Conservation (phyloP, 2,329 filamentous ascomycete species). For the Uncinocarpus reesii region DNA sequence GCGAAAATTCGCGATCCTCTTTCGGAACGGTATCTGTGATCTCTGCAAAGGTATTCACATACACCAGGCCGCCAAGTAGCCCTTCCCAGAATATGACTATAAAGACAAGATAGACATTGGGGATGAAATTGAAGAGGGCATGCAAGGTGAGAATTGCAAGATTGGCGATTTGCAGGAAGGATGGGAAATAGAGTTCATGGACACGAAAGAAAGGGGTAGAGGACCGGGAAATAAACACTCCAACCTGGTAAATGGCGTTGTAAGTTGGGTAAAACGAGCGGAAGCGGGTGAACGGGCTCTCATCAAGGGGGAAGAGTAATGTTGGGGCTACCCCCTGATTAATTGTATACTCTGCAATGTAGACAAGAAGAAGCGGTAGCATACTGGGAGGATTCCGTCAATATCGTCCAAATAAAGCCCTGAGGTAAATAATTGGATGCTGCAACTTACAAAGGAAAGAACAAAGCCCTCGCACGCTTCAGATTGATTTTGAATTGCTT, state of each 20-base stretch:
- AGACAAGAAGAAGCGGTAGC: constrained; percentile 83
- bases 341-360: constrained; percentile 93
- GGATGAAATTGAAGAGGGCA: constrained; percentile 69
- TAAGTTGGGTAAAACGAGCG: constrained; percentile 92
- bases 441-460: constrained; percentile 55
- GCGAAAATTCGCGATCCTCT: constrained; percentile 77
- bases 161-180: constrained; percentile 71
- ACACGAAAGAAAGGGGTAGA: constrained; percentile 80
- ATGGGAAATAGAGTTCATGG: constrained; percentile 69
- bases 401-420: constrained; percentile 23
- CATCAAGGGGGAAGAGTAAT: constrained; percentile 67
- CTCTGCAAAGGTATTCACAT: constrained; percentile 91
- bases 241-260: constrained; percentile 85
- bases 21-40: constrained; percentile 73
- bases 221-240: constrained; percentile 88
- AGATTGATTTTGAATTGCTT: constrained; percentile 45
- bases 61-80: constrained; percentile 77
- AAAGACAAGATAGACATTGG: constrained; percentile 78
- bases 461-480: constrained; percentile 55
- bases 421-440: constrained; percentile 6
- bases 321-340: constrained; percentile 91
- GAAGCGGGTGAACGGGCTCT: constrained; percentile 68
- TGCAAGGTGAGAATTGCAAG: constrained; percentile 63
- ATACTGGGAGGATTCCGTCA: constrained; percentile 46
- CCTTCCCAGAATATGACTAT: constrained; percentile 87